Base-by-base conservation (phyloP, 495 filamentous ascomycete species). In the Penicillium salamii region DNA sequence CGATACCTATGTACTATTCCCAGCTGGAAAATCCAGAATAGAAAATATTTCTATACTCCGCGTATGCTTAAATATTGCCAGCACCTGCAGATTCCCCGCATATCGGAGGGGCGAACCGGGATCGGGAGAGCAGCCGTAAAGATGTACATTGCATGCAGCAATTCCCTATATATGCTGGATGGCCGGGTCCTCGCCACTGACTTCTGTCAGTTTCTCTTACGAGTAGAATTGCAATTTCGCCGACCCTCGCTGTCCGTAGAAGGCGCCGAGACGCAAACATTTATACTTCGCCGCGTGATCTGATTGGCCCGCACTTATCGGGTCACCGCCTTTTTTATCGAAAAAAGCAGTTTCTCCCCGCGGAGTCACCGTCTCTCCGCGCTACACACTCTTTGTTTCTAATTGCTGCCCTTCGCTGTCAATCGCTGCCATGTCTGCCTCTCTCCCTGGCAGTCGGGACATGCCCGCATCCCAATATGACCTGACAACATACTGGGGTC, bases 391-490 rank as follows among this genome's bases (percentile, higher is more conserved):
- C 20, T 53, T 51, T 33, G 48, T 36, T 40, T 24, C n/a, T 13
- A n/a, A n/a, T n/a, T n/a, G n/a, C n/a, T n/a, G n/a, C n/a, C n/a
- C n/a, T n/a, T n/a, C n/a, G n/a, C n/a, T n/a, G n/a, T 34, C 26
- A 28, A 24, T 42, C 6, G 20, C 28, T 42, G 41, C 37, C 46
- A 98, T 98, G 93, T 96, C 93, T 19, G 77, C 90, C 52, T 95
- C 93, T 32, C 76, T 97, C 6, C 90, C 91, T 35, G 93, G 93
- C 49, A 82, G 71, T 49, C 84, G 92, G 58, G 88, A 93, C 58
- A 79, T 95, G 21, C 93, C 93, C 49, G 78, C 82, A 41, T 97
- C 93, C 15, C 91, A 89, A 66, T 92, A 96, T 76, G 86, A 98
- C 63, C 78, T 97, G 61, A 82, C 69, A 58, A 96, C 90, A 44